Percentiles rank a stretch among this genome's conserved stretches.
These are phyloP conservation scores for Annulohypoxylon nitens DNA, from an alignment of 495 filamentous ascomycete genomes.

Conservation along the genomic window DNA sequence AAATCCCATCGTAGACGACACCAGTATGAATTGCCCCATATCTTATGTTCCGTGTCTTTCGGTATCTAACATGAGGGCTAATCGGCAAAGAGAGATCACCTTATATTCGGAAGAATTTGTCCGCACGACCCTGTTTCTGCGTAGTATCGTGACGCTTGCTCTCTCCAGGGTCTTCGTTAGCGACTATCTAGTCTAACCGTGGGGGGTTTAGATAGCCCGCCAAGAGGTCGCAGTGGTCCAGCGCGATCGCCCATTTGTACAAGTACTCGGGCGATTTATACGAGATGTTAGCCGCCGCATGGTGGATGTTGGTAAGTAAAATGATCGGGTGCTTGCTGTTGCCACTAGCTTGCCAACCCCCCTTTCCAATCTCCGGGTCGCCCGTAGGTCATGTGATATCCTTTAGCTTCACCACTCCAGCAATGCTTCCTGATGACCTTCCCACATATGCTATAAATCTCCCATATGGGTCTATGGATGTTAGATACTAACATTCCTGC, in stretches of 20 bases:
- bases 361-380: background rate
- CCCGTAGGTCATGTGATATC: conserved; percentile 3
- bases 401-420: background rate
- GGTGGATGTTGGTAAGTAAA: background rate
- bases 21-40: background rate
- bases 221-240: conserved; percentile 33
- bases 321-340: background rate
- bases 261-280: conserved; percentile 37
- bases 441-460: no score
- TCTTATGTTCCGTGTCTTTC: conserved; percentile 3
- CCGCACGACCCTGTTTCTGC: conserved; percentile 7
- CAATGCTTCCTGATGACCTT: background rate
- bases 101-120: conserved; percentile 11
- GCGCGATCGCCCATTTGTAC: conserved; percentile 32
- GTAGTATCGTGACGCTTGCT: conserved; percentile 7
- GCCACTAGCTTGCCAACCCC: background rate
- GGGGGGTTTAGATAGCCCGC: conserved; percentile 29
- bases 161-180: conserved; percentile 29
- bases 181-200: conserved; percentile 29
- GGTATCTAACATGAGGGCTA: background rate
- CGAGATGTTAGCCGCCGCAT: conserved; percentile 35
- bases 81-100: conserved; percentile 4
- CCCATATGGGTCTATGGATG: no score
- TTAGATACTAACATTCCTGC: no score
- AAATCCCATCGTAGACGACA: no score